Evolutionary conservation across 306 rosid genomes (phyloP), one percentile per base, ranked within the genome.

Genomic region (Rubus idaeus): DNA sequence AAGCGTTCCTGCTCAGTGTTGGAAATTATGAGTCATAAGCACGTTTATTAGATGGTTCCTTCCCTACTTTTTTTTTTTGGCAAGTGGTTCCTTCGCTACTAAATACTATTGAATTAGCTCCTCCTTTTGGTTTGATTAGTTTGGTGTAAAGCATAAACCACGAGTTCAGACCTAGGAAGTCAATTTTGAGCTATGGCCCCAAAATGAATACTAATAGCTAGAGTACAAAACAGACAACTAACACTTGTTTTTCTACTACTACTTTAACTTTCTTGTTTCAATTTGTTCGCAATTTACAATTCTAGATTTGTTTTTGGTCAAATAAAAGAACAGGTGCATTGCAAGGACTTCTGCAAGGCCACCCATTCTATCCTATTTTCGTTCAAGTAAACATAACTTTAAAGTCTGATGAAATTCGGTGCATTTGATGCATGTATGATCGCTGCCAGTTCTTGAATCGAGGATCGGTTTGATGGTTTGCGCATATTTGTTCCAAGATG

Each of bases 151-250:
- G 6, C 13, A 39, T 39, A 16, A 5, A 64, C n/a, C 39, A 61
- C 5, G 67, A 23, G 39, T 58, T 55, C 11, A 55, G 26, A 58
- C 39, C 16, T 14, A 5, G 9, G 9, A 23, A 62, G 42, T 62
- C 44, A 40, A 62, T 62, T 62, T 62, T 60, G 66, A 23, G 66
- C 66, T 26, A 10, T 60, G 62, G 68, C 68, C 45, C 4, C 21
- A 63, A 35, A 62, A 62, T 62, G 45, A 37, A 63, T 10, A 63
- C 5, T 62, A 5, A 35, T 0, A 62, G 44, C 45, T 14, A 35
- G 68, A 21, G 17, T 12, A 30, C 42, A 13, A 35, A 37, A 35
- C 44, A 3, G 20, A 4, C 5, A 30, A 30, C 4, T 10, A 47
- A 46, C 4, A 45, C 16, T 11, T 10, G 4, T 46, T 9, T 10